Percentiles rank a stretch among this genome's conserved stretches.
Evolutionary conservation across 352 stramenopile species (phyloP).

Genomic region (Pythium myriotylum): DNA sequence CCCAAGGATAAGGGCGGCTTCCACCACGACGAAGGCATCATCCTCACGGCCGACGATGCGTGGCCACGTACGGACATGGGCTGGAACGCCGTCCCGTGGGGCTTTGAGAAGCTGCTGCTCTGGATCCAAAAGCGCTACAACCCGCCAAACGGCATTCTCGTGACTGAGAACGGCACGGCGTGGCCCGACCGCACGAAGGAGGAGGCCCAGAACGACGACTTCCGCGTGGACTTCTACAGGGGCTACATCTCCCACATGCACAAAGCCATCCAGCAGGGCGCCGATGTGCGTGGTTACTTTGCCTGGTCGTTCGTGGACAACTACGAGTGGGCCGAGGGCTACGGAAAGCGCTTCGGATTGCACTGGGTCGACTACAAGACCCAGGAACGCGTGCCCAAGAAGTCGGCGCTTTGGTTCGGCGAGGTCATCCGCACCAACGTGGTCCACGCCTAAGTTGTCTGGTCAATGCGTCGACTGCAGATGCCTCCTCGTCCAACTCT

Average conservation of each 20-base stretch:
- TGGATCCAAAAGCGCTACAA: slow-evolving; percentile 89
- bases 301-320: slow-evolving; percentile 95
- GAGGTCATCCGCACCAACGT: slow-evolving; percentile 52
- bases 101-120: slow-evolving; percentile 86
- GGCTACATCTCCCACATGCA: slow-evolving; percentile 71
- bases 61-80: slow-evolving; percentile 67
- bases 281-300: slow-evolving; percentile 86
- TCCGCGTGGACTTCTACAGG: slow-evolving; percentile 82
- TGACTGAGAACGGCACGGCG: slow-evolving; percentile 94
- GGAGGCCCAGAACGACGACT: slow-evolving; percentile 55
- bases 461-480: not conserved
- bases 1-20: slow-evolving; percentile 19
- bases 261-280: slow-evolving; percentile 48
- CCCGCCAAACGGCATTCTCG: slow-evolving; percentile 68
- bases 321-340: slow-evolving; percentile 92
- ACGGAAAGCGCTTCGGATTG: slow-evolving; percentile 58
- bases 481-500: not conserved
- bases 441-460: slow-evolving; percentile 26
- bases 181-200: slow-evolving; percentile 30
- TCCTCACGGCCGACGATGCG: slow-evolving; percentile 37
- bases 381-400: slow-evolving; percentile 62
- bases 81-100: slow-evolving; percentile 80
- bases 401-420: slow-evolving; percentile 56
- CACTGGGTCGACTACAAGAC: slow-evolving; percentile 49
- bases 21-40: slow-evolving; percentile 47